Evolutionary conservation across 768 basidiomycete genomes (phyloP).

Genomic region (Galerina marginata): DNA sequence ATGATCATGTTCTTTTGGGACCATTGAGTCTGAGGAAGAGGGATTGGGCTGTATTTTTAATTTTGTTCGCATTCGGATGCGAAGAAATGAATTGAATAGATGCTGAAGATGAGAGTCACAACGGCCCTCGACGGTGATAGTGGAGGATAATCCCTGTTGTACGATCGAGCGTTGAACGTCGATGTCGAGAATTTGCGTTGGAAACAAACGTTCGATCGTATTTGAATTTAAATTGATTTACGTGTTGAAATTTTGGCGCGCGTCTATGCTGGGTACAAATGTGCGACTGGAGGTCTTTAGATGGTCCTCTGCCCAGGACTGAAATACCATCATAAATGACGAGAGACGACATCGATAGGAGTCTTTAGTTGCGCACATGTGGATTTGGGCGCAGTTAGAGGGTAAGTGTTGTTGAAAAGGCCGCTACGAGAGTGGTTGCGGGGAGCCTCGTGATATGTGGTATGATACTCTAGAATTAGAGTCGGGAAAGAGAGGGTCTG

Average conservation of each 20-base stretch:
- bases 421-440: slow-evolving; percentile 1
- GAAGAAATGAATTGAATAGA: not conserved
- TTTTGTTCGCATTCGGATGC: slow-evolving; percentile 4
- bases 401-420: not conserved
- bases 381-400: slow-evolving; percentile 13
- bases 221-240: not conserved
- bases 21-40: not conserved
- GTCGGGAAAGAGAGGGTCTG: slow-evolving; percentile 1
- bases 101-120: not conserved
- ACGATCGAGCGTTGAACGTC: slow-evolving; percentile 4
- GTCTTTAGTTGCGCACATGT: slow-evolving; percentile 8
- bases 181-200: not conserved
- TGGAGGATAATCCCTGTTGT: slow-evolving; percentile 6
- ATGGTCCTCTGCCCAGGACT: not conserved
- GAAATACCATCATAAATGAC: slow-evolving; percentile 5
- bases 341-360: slow-evolving; percentile 2
- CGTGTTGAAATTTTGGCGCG: not conserved
- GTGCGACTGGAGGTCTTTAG: not conserved
- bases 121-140: slow-evolving; percentile 5
- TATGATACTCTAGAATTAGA: slow-evolving; percentile 10
- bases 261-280: not conserved
- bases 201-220: slow-evolving; percentile 1
- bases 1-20: not conserved
- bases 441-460: slow-evolving; percentile 11
- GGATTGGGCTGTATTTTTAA: not conserved